Percentiles rank a stretch among this genome's conserved stretches.
These are phyloP conservation scores for Solanum medicagineum DNA, from an alignment of 257 asterid species.

Conservation along the genomic window DNA sequence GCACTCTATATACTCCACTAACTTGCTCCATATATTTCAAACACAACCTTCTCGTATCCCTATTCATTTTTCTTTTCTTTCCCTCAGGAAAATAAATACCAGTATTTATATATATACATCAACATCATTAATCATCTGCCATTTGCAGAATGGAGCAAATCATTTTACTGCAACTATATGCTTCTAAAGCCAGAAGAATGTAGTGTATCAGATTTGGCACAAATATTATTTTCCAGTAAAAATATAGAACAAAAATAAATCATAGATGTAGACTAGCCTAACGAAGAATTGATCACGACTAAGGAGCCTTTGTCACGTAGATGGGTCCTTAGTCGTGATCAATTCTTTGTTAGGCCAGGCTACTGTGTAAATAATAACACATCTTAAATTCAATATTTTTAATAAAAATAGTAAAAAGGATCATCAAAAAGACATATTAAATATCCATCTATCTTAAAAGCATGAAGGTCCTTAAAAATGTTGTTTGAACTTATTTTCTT, in stretches of 20 bases:
- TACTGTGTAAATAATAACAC: too few species aligned
- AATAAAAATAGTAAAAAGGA: too few species aligned
- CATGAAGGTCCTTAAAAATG: too few species aligned
- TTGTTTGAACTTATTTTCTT: too few species aligned
- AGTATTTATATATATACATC: not conserved
- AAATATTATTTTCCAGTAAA: not conserved
- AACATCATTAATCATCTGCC: not conserved
- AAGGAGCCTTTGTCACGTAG: slow-evolving; percentile 1
- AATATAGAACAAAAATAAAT: not conserved
- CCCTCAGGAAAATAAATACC: too few species aligned
- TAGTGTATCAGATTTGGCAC: not conserved
- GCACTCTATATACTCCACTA: too few species aligned
- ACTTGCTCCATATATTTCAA: not conserved
- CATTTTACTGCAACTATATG: not conserved
- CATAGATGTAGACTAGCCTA: slow-evolving; percentile 1
- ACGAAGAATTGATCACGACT: not conserved
- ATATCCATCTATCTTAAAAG: too few species aligned
- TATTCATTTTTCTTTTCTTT: too few species aligned
- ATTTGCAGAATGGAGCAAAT: not conserved
- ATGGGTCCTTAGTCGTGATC: not conserved
- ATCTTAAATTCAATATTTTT: too few species aligned
- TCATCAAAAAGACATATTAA: too few species aligned
- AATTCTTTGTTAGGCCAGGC: too few species aligned
- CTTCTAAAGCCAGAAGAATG: not conserved
- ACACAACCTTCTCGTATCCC: not conserved